Conservation (phyloP, 306 rosid genomes). For the Calophaca sinica region DNA sequence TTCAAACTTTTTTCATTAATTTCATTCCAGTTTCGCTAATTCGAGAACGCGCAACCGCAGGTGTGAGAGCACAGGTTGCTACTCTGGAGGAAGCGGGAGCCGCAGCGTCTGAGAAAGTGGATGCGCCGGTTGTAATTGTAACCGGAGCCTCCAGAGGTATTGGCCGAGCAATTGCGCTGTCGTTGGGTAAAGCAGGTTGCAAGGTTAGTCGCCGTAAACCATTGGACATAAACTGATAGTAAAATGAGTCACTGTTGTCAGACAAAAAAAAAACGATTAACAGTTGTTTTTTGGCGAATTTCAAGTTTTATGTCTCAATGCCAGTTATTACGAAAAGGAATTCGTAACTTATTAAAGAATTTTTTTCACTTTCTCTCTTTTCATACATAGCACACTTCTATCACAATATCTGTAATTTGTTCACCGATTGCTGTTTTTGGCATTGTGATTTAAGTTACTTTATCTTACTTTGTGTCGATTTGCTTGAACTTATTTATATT, state of each 20-base stretch:
- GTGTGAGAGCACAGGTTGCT: constrained; percentile 82
- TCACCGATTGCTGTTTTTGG: neutral
- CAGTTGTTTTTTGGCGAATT: neutral
- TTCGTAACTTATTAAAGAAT: neutral
- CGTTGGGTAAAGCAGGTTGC: constrained; percentile 93
- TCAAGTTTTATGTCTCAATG: neutral
- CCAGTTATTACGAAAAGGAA: neutral
- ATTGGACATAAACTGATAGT: constrained; percentile 5
- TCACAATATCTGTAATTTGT: neutral
- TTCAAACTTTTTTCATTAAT: neutral
- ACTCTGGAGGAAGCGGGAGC: constrained; percentile 66
- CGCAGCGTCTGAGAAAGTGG: constrained; percentile 60
- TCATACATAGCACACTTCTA: no score
- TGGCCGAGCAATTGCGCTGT: constrained; percentile 82
- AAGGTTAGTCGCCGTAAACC: constrained; percentile 63
- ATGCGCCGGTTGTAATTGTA: constrained; percentile 86
- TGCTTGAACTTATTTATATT: neutral
- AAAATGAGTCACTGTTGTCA: neutral
- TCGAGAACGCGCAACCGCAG: constrained; percentile 43
- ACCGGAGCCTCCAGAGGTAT: constrained; percentile 98
- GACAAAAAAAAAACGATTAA: neutral
- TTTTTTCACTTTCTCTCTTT: no score
- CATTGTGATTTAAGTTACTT: constrained; percentile 2
- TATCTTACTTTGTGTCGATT: neutral
- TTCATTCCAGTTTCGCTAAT: constrained; percentile 14